Percentiles rank a stretch among this genome's conserved stretches.
Evolutionary conservation across 495 filamentous ascomycete species (phyloP).

Genomic region (Penicillium canescens): DNA sequence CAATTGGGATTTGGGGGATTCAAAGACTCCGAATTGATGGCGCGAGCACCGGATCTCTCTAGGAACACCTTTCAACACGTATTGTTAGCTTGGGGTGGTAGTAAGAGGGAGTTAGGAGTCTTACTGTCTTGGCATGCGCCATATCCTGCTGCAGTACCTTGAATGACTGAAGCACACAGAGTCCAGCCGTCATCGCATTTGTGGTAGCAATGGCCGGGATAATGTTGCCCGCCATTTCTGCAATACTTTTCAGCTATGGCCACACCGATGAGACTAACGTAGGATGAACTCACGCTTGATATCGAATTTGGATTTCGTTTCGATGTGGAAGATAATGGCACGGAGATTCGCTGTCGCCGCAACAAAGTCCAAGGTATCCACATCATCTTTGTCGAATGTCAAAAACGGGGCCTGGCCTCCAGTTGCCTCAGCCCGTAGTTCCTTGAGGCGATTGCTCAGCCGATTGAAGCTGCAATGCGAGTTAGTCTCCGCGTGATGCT

Average conservation of each 20-base stretch:
- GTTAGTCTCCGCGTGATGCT: constrained; percentile 5
- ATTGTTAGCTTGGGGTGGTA: constrained; percentile 6
- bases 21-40: constrained; percentile 74
- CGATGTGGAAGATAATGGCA: constrained; percentile 82
- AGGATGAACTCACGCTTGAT: constrained; percentile 67
- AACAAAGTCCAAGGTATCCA: constrained; percentile 94
- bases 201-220: constrained; percentile 98
- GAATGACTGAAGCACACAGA: constrained; percentile 92
- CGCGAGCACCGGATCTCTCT: constrained; percentile 63
- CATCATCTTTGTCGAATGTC: constrained; percentile 95
- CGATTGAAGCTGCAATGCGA: constrained; percentile 58
- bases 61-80: constrained; percentile 67
- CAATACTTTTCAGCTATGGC: constrained; percentile 4
- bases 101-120: not conserved
- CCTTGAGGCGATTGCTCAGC: constrained; percentile 70
- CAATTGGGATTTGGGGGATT: constrained; percentile 78
- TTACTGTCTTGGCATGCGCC: constrained; percentile 57
- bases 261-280: not conserved
- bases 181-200: constrained; percentile 91
- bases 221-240: constrained; percentile 97
- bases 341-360: constrained; percentile 86
- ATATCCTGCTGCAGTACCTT: constrained; percentile 82
- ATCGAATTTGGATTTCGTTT: constrained; percentile 87
- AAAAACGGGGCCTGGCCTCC: constrained; percentile 63
- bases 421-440: constrained; percentile 49